phyloP scores from a whole-genome alignment of 1,139 yeast species.

The Kodamaea fungicola region DNA sequence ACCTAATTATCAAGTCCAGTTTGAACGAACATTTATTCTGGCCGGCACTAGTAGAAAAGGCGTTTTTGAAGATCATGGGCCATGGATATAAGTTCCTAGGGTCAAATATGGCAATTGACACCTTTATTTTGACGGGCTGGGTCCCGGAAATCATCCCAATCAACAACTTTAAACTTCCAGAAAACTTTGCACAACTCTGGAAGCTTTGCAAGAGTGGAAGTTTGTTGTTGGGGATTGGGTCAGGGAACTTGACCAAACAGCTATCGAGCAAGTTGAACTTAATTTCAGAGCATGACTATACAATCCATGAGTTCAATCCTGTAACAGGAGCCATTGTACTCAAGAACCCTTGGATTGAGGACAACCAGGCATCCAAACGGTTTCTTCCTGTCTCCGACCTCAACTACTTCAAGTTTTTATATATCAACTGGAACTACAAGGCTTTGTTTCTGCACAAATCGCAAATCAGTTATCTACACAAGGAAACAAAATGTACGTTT shows the following conservation, averaged over 20 bases:
- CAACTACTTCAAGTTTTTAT: constrained; percentile 52
- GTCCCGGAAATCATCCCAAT: constrained; percentile 58
- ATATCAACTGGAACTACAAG: constrained; percentile 64
- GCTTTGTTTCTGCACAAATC: constrained; percentile 24
- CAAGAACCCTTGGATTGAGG: constrained; percentile 53
- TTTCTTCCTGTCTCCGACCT: constrained; percentile 26
- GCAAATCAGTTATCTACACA: constrained; percentile 24
- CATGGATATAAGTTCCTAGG: constrained; percentile 65
- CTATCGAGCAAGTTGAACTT: constrained; percentile 38
- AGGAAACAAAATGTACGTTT: constrained; percentile 14
- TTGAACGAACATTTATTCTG: constrained; percentile 42
- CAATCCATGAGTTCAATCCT: constrained; percentile 24
- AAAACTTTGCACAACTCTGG: constrained; percentile 29
- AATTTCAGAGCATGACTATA: constrained; percentile 69
- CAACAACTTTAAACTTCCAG: constrained; percentile 24
- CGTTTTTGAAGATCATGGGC: constrained; percentile 62
- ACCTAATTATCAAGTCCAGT: constrained; percentile 37
- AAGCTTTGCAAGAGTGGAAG: constrained; percentile 27
- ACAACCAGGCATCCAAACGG: constrained; percentile 13
- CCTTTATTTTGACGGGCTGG: constrained; percentile 67
- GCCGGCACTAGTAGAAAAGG: constrained; percentile 79
- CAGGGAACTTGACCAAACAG: constrained; percentile 47
- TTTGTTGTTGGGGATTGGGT: constrained; percentile 63
- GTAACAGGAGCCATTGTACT: constrained; percentile 24
- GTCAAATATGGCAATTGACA: constrained; percentile 77